Evolutionary conservation across 2,329 filamentous ascomycete species (phyloP), one percentile per base, ranked within the genome.

Genomic region (Colletotrichum aenigma): DNA sequence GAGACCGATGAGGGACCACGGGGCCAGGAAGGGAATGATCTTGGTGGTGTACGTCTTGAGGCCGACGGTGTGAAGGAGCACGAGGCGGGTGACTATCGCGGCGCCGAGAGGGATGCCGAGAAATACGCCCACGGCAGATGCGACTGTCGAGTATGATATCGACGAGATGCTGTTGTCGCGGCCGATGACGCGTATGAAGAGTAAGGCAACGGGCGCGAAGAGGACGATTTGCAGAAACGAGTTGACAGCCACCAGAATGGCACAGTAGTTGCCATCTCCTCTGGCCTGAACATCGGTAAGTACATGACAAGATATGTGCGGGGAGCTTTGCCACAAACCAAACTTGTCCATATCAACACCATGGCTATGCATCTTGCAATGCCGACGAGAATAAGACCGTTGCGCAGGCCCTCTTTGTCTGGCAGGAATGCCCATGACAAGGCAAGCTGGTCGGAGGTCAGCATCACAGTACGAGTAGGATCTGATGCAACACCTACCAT

Each of bases 361-460:
- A 98, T 98, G 36, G 95, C 95, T 77, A 98, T 98, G 79, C 96
- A 98, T 68, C 96, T 88, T 7, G 94, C 96, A 2, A 98, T 86
- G 0, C 96, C 95, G 0, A 98, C 95, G 7, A 98, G 90, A 48
- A 97, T 95, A 4, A 97, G 86, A 0, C 95, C 95, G 55, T 91
- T 89, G 2, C 91, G 88, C 13, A 93, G 86, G 7, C 85, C 88
- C 10, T 83, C 82, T 76, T 91, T 86, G 78, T 93, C 91, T 0
- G 91, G 92, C 6, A 93, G 86, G 67, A 92, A 93, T 0, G 91
- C 91, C 91, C 94, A 96, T 0, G 94, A 90, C 1, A 96, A 86
- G 0, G 83, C 92, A 16, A 92, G 87, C 92, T 94, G 66, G 2
- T 18, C 58, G 7, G 28, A 8, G 13, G 12, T 61, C 58, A 61